A percentile compares a stretch with the other conserved stretches of the same genome.
phyloP scores from a whole-genome alignment of 495 filamentous ascomycete genomes.

The Penicillium canariense region DNA sequence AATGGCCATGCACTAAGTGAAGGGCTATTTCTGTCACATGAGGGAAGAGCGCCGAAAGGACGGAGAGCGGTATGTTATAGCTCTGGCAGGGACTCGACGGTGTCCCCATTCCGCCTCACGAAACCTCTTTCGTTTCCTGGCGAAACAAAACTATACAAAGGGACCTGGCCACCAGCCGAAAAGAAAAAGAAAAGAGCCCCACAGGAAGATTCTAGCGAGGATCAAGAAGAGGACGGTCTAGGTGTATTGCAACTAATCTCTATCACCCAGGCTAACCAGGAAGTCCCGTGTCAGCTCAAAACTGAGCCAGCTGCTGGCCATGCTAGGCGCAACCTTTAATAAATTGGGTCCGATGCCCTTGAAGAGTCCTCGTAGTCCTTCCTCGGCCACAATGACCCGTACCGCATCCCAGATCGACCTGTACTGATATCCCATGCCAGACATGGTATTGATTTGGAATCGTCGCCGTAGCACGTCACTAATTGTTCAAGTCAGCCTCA shows the following conservation, averaged over 20 bases:
- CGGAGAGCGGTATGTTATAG: too few species aligned
- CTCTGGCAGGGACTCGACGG: too few species aligned
- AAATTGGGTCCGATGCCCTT: slow-evolving; percentile 94
- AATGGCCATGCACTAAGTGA: too few species aligned
- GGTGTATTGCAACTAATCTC: slow-evolving; percentile 24
- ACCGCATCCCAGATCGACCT: slow-evolving; percentile 82
- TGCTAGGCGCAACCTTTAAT: slow-evolving; percentile 95
- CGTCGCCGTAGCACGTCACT: slow-evolving; percentile 93
- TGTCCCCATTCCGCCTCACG: too few species aligned
- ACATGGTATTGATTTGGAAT: slow-evolving; percentile 99
- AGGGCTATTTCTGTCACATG: too few species aligned
- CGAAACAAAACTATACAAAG: too few species aligned
- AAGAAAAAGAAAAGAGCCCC: too few species aligned
- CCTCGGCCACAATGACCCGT: slow-evolving; percentile 72
- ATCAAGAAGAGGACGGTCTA: slow-evolving; percentile 8
- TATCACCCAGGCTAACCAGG: slow-evolving; percentile 56
- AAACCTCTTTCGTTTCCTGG: too few species aligned
- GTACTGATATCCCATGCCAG: slow-evolving; percentile 96
- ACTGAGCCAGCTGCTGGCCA: slow-evolving; percentile 97
- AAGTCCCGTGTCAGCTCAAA: slow-evolving; percentile 92
- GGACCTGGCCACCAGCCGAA: too few species aligned
- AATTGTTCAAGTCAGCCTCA: not conserved
- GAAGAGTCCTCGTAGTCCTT: slow-evolving; percentile 76
- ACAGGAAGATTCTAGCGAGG: not conserved
- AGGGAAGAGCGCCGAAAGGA: too few species aligned